phyloP scores from a whole-genome alignment of 2,329 filamentous ascomycete species.

The Xylaria multiplex region DNA sequence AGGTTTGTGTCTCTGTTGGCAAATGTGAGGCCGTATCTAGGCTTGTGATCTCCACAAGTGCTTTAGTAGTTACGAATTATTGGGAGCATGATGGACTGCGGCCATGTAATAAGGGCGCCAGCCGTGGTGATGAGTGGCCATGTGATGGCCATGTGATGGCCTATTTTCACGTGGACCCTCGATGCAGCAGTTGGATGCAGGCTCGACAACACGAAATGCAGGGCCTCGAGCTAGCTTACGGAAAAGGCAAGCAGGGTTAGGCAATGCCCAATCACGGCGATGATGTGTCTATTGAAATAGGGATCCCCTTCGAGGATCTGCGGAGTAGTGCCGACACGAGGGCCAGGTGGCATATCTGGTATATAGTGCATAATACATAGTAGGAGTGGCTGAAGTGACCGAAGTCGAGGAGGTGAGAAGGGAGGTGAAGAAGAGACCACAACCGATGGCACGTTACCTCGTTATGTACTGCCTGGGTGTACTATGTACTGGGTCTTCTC shows the following conservation, averaged over 20 bases:
- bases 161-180: conserved; percentile 43
- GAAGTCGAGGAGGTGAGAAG: background rate
- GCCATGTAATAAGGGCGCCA: conserved; percentile 38
- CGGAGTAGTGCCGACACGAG: conserved; percentile 25
- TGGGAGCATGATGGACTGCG: conserved; percentile 39
- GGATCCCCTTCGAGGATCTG: conserved; percentile 9
- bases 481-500: too few species aligned
- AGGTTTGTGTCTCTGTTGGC: background rate
- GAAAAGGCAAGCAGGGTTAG: background rate
- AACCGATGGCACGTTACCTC: conserved; percentile 35
- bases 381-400: background rate
- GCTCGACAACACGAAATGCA: conserved; percentile 33
- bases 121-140: too few species aligned
- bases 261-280: conserved; percentile 23
- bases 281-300: background rate
- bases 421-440: background rate
- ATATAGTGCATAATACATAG: too few species aligned
- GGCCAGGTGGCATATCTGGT: conserved; percentile 8
- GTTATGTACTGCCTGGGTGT: too few species aligned
- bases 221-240: conserved; percentile 14
- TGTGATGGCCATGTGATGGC: conserved; percentile 39
- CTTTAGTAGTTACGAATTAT: background rate
- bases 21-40: background rate
- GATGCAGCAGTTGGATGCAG: conserved; percentile 11
- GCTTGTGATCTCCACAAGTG: background rate